phyloP scores from a whole-genome alignment of 495 filamentous ascomycete genomes.

The Hypoxylon lenormandii region DNA sequence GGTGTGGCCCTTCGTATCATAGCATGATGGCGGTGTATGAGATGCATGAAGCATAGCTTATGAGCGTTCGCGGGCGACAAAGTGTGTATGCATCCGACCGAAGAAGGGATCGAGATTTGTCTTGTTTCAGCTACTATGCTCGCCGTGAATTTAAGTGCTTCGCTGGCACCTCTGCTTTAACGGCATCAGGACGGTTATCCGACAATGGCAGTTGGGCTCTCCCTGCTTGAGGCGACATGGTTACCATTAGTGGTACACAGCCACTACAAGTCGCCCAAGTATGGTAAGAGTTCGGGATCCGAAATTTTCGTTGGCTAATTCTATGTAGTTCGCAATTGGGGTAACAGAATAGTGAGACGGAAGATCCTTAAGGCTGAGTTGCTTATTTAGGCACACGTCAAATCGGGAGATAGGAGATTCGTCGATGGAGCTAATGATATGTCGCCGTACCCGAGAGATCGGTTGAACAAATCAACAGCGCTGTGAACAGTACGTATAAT shows the following conservation, averaged over 20 bases:
- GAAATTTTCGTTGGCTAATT: too few species aligned
- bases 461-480: neutral
- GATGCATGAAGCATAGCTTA: neutral
- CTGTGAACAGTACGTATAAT: neutral
- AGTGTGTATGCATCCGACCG: neutral
- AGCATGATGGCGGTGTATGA: neutral
- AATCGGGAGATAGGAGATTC: too few species aligned
- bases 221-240: neutral
- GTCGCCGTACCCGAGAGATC: neutral
- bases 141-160: neutral
- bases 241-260: neutral
- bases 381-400: neutral
- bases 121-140: neutral
- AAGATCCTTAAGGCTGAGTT: neutral
- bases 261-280: neutral
- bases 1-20: neutral
- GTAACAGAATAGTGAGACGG: neutral
- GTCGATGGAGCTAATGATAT: neutral
- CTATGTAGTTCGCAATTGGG: neutral
- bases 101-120: neutral
- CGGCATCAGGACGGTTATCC: neutral
- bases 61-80: neutral
- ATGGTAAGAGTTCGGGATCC: neutral
- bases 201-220: neutral
- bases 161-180: neutral